Conservation (phyloP, 176 grass and related monocot genomes). For the Oryza longistaminata region DNA sequence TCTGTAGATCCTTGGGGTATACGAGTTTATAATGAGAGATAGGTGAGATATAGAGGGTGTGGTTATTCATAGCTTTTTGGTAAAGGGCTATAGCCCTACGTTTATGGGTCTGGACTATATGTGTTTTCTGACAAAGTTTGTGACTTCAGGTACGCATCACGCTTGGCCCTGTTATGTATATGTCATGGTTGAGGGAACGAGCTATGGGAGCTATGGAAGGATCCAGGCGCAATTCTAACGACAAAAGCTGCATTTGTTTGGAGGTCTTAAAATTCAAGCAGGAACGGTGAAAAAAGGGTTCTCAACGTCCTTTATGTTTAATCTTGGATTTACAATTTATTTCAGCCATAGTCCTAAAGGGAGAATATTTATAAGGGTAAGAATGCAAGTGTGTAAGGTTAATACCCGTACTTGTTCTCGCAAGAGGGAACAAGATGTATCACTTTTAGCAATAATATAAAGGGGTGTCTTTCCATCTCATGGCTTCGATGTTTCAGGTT, state of each 20-base stretch:
- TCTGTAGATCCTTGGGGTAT: no score
- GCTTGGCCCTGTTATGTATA: conserved; percentile 78
- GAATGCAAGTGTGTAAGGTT: conserved; percentile 30
- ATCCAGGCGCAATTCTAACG: conserved; percentile 51
- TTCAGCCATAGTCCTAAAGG: conserved; percentile 5
- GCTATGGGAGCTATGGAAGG: conserved; percentile 86
- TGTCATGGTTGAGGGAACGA: conserved; percentile 92
- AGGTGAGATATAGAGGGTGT: no score
- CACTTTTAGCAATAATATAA: conserved; percentile 23
- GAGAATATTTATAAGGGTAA: conserved; percentile 41
- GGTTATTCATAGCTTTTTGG: not conserved
- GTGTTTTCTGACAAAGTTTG: conserved; percentile 19
- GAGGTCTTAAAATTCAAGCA: conserved; percentile 53
- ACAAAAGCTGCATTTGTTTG: conserved; percentile 84
- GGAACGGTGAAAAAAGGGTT: not conserved
- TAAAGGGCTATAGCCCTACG: not conserved
- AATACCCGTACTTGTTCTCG: conserved; percentile 25
- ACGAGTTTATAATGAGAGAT: no score
- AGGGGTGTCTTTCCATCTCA: conserved; percentile 6
- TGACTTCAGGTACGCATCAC: conserved; percentile 81
- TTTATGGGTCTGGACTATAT: not conserved
- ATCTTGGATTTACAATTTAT: conserved; percentile 32
- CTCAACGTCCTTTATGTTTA: conserved; percentile 5
- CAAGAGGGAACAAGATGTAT: conserved; percentile 32
- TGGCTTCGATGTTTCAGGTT: not conserved